Base-by-base conservation (phyloP, 495 filamentous ascomycete genomes). In the Hypomontagnella submonticulosa region DNA sequence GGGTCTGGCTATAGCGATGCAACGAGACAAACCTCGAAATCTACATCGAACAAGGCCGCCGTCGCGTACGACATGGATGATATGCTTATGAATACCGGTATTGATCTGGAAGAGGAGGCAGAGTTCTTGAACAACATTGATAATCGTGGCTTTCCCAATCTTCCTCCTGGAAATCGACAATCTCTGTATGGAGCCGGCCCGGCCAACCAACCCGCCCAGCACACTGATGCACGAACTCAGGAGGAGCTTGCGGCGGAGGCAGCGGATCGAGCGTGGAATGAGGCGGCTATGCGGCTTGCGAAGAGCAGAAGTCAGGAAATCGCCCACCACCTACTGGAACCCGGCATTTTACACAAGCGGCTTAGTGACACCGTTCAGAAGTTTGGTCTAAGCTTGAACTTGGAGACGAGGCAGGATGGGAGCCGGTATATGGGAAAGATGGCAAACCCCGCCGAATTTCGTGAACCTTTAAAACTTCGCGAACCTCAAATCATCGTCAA, bases 81-180 rank as follows among this genome's bases (percentile, higher is more conserved):
- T 80, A 88, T 92, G 44, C 72, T 97, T 57, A 84, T 85, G 27
- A 88, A 86, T 32, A 90, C 92, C 18, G 92, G 91, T 48, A 89
- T 97, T 57, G 90, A 97, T 79, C 78, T 96, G 1, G 85, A 85
- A 50, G 92, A 89, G 71, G 93, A 97, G 72, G 91, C 94, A 63
- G 88, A 90, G 38, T 87, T 81, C 58, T 75, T 93, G 55, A 84
- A 88, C 16, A 83, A 84, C 57, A 80, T 82, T 37, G 74, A 76
- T 13, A 72, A 71, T 20, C 72, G 73, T 13, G 80, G 82, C 13
- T 81, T 81, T 58, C 76, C 80, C 0, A 79, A 84, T 12, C 79
- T 83, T 33, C 69, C 78, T 8, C 78, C 83, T 4, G 83, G 81
- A 9, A 68, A 71, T 60, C 74, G 77, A 52, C 68, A 63, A 47